These are phyloP conservation scores for Teunomyces atbi DNA, from an alignment of 805 yeast genomes.

Conservation along the genomic window DNA sequence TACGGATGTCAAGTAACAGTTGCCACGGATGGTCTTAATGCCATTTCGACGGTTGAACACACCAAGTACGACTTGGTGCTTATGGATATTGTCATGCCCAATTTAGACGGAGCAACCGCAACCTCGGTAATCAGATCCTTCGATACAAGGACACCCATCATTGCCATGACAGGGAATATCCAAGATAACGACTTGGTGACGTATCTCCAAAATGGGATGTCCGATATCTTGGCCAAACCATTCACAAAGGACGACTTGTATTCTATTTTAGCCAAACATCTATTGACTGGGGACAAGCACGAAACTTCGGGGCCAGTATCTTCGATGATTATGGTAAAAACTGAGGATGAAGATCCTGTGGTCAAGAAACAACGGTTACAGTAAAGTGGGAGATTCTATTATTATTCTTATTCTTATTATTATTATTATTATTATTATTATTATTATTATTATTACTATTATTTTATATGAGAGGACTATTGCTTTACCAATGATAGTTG, in stretches of 20 bases:
- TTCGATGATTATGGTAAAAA: not conserved
- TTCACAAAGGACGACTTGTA: constrained; percentile 85
- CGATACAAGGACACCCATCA: constrained; percentile 82
- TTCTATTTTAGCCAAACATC: constrained; percentile 72
- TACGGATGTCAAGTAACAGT: constrained; percentile 93
- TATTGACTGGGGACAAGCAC: constrained; percentile 38
- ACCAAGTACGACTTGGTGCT: constrained; percentile 68
- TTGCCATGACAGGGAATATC: constrained; percentile 92
- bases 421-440: not conserved
- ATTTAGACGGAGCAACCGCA: constrained; percentile 85
- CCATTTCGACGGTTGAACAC: constrained; percentile 72
- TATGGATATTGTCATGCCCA: constrained; percentile 91
- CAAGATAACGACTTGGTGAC: constrained; percentile 78
- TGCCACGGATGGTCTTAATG: constrained; percentile 88
- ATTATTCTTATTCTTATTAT: not conserved
- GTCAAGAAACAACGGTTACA: constrained; percentile 10
- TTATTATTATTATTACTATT: not conserved
- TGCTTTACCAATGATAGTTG: not conserved
- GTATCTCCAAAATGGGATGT: constrained; percentile 84
- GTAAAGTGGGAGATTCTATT: not conserved
- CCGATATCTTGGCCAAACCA: constrained; percentile 90
- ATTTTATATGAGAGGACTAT: not conserved
- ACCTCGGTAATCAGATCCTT: constrained; percentile 84
- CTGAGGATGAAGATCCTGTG: not conserved
- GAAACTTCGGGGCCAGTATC: not conserved